Conservation (phyloP, 2,329 filamentous ascomycete genomes). For the Scopulariopsis brevicaulis region DNA sequence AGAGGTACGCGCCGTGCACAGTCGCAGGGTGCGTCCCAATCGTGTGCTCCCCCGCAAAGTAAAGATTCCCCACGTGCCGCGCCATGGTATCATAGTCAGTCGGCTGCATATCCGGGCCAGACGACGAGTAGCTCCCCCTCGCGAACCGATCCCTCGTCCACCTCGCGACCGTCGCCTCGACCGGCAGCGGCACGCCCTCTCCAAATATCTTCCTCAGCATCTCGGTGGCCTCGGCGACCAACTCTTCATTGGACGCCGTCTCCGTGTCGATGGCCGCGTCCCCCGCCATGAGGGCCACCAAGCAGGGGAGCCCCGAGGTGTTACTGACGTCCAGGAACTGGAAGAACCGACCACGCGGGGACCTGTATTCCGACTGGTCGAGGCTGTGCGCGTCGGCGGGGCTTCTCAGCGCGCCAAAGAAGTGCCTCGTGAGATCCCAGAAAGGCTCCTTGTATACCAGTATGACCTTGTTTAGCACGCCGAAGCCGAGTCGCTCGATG, state of each 20-base stretch:
- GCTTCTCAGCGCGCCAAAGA: constrained; percentile 82
- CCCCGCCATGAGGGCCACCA: constrained; percentile 91
- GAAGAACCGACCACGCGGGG: constrained; percentile 82
- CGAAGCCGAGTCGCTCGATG: constrained; percentile 79
- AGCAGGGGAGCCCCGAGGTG: constrained; percentile 75
- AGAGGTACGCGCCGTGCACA: constrained; percentile 92
- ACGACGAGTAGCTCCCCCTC: constrained; percentile 91
- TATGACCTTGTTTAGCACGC: constrained; percentile 89
- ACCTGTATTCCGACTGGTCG: constrained; percentile 66
- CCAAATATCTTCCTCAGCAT: constrained; percentile 71
- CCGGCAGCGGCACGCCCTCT: constrained; percentile 58
- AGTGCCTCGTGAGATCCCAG: constrained; percentile 83
- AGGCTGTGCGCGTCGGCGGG: constrained; percentile 59
- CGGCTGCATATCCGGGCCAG: constrained; percentile 67
- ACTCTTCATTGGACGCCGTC: constrained; percentile 57
- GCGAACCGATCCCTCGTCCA: constrained; percentile 89
- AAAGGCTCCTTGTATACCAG: constrained; percentile 82
- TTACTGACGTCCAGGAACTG: constrained; percentile 95
- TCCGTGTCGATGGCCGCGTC: constrained; percentile 89
- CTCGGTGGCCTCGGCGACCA: constrained; percentile 70
- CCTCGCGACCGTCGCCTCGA: constrained; percentile 80
- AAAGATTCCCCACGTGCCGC: constrained; percentile 69
- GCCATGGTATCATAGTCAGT: constrained; percentile 94
- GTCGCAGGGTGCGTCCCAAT: constrained; percentile 93
- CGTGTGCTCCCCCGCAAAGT: constrained; percentile 94